A percentile compares a stretch with the other conserved stretches of the same genome.
Evolutionary conservation across 441 rosid species (phyloP).

Genomic region (Gossypium davidsonii): DNA sequence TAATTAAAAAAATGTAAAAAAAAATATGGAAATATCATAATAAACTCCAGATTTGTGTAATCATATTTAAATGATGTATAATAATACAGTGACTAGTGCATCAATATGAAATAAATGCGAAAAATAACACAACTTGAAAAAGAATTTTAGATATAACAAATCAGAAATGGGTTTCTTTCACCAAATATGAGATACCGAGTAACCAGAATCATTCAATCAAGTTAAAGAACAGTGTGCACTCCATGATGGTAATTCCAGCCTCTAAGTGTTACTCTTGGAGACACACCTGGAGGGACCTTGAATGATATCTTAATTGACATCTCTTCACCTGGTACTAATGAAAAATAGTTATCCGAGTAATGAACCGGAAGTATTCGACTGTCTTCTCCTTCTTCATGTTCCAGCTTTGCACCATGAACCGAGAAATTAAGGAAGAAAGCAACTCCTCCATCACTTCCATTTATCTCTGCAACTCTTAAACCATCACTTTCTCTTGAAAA

Average conservation of each 20-base stretch:
- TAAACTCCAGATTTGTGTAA: too few species aligned
- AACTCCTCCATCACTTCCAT: conserved; percentile 61
- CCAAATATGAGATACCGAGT: not conserved
- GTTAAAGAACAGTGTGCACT: conserved; percentile 33
- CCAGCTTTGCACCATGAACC: conserved; percentile 47
- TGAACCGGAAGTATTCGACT: conserved; percentile 90
- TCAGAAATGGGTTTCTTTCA: not conserved
- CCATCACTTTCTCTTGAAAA: conserved; percentile 28
- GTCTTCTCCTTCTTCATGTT: conserved; percentile 59
- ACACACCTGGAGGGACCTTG: conserved; percentile 53
- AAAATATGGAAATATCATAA: too few species aligned
- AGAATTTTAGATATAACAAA: not conserved
- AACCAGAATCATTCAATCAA: not conserved
- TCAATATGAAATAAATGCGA: not conserved
- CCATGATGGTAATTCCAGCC: conserved; percentile 75
- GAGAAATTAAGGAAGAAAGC: conserved; percentile 92
- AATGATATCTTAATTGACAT: conserved; percentile 66
- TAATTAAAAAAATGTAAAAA: too few species aligned
- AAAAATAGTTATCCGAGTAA: conserved; percentile 87
- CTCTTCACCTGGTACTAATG: conserved; percentile 80
- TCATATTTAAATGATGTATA: too few species aligned
- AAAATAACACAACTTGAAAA: not conserved
- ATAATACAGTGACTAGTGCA: not conserved
- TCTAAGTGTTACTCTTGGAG: conserved; percentile 57
- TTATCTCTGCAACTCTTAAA: conserved; percentile 36